Evolutionary conservation across 2,329 filamentous ascomycete species (phyloP), one percentile per base, ranked within the genome.

Genomic region (Uncinocarpus reesii): DNA sequence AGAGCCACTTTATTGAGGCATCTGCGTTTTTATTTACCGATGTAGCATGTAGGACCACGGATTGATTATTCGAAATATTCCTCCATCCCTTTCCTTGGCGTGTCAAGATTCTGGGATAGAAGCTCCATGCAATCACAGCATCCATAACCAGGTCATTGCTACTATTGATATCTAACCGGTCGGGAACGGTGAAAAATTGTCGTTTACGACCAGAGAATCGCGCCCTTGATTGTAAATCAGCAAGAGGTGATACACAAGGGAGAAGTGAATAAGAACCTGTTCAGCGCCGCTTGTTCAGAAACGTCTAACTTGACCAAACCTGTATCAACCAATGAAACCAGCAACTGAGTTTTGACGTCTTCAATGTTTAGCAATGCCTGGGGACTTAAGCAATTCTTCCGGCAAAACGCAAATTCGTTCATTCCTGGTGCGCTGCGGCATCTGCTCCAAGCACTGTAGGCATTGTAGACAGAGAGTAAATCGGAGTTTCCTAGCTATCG

Each of bases 351-450:
- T 66, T 96, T 98, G 46, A 96, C 76, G 57, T 98, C 92, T 64
- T 98, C 92, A 54, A 98, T 95, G 54, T 92, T 94, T 40, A 80
- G 75, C 3, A 98, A 75, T 2, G 86, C 92, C 62, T 93, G 88
- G n/a, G 83, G 77, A 52, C 83, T 90, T 45, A 98, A 77, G 60
- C 89, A 95, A 65, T 95, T 95, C 70, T 94, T 95, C 58, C 84
- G 82, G 69, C 92, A 98, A 66, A 93, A 98, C 55, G 88, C 79
- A 58, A 83, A 86, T 59, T 96, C 90, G 42, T 84, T 86, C 40
- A 78, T 74, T 6, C 77, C 75, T 0, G 80, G 76, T 0, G 80
- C 79, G 56, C 79, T 79, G 64, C 86, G 93, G 3, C 89, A 80
- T 48, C 81, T 80, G 60, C 85, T 89, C 92, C 92, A 98, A 2